Conservation (phyloP, 2,329 filamentous ascomycete species). For the Truncatella angustata region DNA sequence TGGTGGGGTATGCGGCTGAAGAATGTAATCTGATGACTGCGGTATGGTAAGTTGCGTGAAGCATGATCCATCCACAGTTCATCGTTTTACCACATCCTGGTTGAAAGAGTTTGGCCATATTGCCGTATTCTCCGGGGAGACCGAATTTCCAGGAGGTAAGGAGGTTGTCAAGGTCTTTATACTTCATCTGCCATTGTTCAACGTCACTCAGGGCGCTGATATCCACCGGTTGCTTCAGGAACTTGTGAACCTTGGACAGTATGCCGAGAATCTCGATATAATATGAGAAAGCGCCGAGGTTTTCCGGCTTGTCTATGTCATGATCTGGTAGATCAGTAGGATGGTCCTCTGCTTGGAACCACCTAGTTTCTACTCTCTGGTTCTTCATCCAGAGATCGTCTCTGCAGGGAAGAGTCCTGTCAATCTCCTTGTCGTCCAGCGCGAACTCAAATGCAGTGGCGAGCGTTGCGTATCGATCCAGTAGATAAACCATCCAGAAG, state of each 20-base stretch:
- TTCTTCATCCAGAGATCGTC: slow-evolving; percentile 86
- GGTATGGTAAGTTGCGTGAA: slow-evolving; percentile 87
- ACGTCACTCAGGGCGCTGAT: slow-evolving; percentile 83
- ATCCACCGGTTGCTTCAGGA: slow-evolving; percentile 85
- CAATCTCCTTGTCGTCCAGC: slow-evolving; percentile 84
- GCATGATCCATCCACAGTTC: slow-evolving; percentile 85
- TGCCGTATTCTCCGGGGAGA: slow-evolving; percentile 79
- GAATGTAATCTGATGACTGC: slow-evolving; percentile 89
- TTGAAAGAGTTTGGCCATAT: slow-evolving; percentile 76
- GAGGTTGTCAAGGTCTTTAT: slow-evolving; percentile 78
- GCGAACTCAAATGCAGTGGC: slow-evolving; percentile 92
- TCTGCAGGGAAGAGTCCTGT: slow-evolving; percentile 80
- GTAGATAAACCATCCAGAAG: slow-evolving; percentile 92
- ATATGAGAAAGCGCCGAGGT: slow-evolving; percentile 83
- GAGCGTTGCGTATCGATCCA: slow-evolving; percentile 88
- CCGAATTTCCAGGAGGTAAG: slow-evolving; percentile 82
- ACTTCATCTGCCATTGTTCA: slow-evolving; percentile 84
- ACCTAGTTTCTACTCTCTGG: slow-evolving; percentile 77
- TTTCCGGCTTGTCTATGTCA: slow-evolving; percentile 69
- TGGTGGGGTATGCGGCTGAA: slow-evolving; percentile 88
- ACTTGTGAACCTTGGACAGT: slow-evolving; percentile 82
- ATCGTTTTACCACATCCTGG: slow-evolving; percentile 65
- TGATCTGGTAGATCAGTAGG: slow-evolving; percentile 52
- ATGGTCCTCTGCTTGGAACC: slow-evolving; percentile 62
- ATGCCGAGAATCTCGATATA: slow-evolving; percentile 90